Conservation (phyloP, 116 monocot genomes). For the Iris pallida region DNA sequence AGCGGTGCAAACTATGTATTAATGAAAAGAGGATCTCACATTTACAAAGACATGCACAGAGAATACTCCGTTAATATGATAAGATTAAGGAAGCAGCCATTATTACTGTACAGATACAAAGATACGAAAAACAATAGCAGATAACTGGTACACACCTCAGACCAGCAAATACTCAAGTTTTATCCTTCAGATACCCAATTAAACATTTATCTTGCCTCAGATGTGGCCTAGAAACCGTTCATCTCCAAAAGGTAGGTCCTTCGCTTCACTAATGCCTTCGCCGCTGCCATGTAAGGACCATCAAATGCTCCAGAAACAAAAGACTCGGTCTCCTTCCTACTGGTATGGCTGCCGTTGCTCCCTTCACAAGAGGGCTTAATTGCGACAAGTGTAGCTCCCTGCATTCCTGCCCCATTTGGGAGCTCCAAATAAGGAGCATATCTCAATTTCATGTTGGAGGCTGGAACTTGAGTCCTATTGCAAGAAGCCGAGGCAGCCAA, state of each 20-base stretch:
- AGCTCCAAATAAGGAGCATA: slow-evolving; percentile 44
- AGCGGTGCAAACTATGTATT: no score
- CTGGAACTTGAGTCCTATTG: slow-evolving; percentile 78
- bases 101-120: slow-evolving; percentile 11
- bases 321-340: slow-evolving; percentile 55
- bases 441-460: slow-evolving; percentile 78
- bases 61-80: no score
- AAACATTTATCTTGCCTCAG: neutral
- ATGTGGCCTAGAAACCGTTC: slow-evolving; percentile 70
- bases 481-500: slow-evolving; percentile 68
- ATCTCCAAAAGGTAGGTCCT: slow-evolving; percentile 87
- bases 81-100: neutral
- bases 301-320: slow-evolving; percentile 71
- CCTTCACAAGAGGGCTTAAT: slow-evolving; percentile 57
- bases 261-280: slow-evolving; percentile 62
- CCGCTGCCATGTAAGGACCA: slow-evolving; percentile 49
- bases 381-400: slow-evolving; percentile 83
- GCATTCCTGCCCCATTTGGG: slow-evolving; percentile 55
- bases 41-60: no score
- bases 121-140: neutral
- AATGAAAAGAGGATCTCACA: no score
- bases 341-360: slow-evolving; percentile 17
- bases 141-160: neutral
- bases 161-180: neutral
- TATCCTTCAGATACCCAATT: neutral